Percentiles rank a stretch among this genome's conserved stretches.
Evolutionary conservation across 495 filamentous ascomycete genomes (phyloP).

Genomic region (Neurospora sp.): DNA sequence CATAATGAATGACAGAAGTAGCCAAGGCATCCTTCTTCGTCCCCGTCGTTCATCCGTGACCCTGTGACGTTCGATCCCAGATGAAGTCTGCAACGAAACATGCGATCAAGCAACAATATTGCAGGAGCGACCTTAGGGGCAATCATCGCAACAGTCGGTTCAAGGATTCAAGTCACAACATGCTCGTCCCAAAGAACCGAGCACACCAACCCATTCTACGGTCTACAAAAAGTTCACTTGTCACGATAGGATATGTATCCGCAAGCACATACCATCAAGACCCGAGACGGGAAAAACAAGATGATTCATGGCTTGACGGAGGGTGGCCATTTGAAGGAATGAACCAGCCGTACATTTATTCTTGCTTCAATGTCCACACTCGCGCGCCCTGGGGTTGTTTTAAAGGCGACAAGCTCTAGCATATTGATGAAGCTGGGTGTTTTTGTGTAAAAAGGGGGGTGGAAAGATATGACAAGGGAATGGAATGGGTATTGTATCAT

Average conservation of each 20-base stretch:
- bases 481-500: not conserved
- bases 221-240: not conserved
- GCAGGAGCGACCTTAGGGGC: not conserved
- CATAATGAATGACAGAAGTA: not conserved
- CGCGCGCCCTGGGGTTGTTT: constrained; percentile 31
- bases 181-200: not conserved
- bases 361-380: constrained; percentile 49
- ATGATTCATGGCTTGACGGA: constrained; percentile 15
- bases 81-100: not conserved
- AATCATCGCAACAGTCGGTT: too few relatives aligned
- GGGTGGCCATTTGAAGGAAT: constrained; percentile 9
- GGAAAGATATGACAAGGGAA: not conserved
- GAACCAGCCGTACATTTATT: constrained; percentile 15
- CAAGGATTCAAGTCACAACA: not conserved
- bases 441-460: not conserved
- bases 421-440: constrained; percentile 31
- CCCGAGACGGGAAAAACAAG: constrained; percentile 5
- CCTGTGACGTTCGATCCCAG: not conserved
- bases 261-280: constrained; percentile 10
- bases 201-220: not conserved
- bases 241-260: not conserved
- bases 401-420: constrained; percentile 44
- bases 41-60: not conserved
- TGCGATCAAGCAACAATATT: not conserved
- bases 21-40: not conserved